Base-by-base conservation (phyloP, 2,329 filamentous ascomycete genomes). In the Sphaerulina musiva region DNA sequence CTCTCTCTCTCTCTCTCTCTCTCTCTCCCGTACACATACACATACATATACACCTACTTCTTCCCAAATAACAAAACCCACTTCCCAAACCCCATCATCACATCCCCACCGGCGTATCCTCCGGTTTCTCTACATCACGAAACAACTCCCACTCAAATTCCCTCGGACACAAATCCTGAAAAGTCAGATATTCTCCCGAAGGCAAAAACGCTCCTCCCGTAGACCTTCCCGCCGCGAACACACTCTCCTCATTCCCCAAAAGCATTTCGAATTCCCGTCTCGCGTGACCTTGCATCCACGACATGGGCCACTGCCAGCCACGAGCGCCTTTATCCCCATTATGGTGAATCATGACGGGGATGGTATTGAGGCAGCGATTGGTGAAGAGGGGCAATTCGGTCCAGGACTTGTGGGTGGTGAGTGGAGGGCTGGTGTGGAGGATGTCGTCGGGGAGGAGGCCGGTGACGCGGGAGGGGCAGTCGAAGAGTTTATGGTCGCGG, bases 151-250 rank as follows among this genome's bases (percentile, higher is more conserved):
- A 53, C 31, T 61, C 61, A 45, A 54, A 60, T n/a, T 59, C 49
- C 11, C 23, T 34, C n/a, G 59, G 54, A 52, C 59, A 61, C 6
- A 61, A 34, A n/a, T 61, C 54, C 20, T 48, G 46, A 55, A 58
- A 64, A 14, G 32, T 47, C 38, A 61, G 17, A 26, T 48, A 69
- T 60, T 60, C 75, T 68, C 72, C 74, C 70, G 68, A 67, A 68
- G 26, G 69, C 68, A 57, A 73, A 65, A 2, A 71, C 70, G 34
- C 73, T 70, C 17, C 69, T 60, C 41, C 54, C 2, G 53, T 54
- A 6, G 70, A 64, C 4, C 70, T 68, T 1, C 69, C 70, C 46
- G 71, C 66, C 3, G 48, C 41, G 47, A 26, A 38, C 4, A 44
- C 43, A 36, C 20, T 47, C n/a, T 36, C 36, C n/a, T 41, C 44